Conservation (phyloP, 495 filamentous ascomycete species). For the Jackrogersella minutella region DNA sequence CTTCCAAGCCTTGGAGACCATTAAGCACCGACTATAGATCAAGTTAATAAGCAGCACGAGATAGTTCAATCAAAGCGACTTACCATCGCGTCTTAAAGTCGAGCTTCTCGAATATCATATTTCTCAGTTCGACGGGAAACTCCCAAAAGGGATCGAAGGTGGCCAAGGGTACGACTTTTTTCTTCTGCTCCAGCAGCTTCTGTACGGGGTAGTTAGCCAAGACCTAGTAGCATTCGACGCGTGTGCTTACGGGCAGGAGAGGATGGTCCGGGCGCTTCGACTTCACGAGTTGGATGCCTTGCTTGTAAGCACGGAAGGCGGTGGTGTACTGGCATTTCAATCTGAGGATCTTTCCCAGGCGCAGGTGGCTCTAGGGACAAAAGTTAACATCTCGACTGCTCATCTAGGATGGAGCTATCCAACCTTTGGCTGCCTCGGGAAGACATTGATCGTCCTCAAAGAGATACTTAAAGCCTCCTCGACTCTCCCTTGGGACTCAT, state of each 20-base stretch:
- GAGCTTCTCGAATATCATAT: slow-evolving; percentile 55
- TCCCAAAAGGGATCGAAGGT: slow-evolving; percentile 55
- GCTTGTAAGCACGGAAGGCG: slow-evolving; percentile 36
- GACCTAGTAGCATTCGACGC: neutral
- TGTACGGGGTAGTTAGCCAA: slow-evolving; percentile 8
- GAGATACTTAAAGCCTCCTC: slow-evolving; percentile 19
- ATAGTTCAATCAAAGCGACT: slow-evolving; percentile 15
- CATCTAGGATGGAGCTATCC: neutral
- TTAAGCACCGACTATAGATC: slow-evolving; percentile 31
- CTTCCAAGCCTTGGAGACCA: slow-evolving; percentile 40
- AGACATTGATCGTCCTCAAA: slow-evolving; percentile 32
- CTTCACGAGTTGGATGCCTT: slow-evolving; percentile 39
- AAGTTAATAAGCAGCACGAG: neutral
- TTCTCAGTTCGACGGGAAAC: slow-evolving; percentile 59
- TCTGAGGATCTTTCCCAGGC: slow-evolving; percentile 33
- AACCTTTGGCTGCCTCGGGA: slow-evolving; percentile 35
- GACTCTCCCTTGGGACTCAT: slow-evolving; percentile 9
- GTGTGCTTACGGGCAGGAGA: slow-evolving; percentile 26
- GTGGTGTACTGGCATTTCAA: slow-evolving; percentile 6
- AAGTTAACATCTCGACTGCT: neutral
- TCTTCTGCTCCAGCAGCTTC: slow-evolving; percentile 22
- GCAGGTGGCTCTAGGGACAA: slow-evolving; percentile 23
- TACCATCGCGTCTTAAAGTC: slow-evolving; percentile 62
- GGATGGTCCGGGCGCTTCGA: slow-evolving; percentile 33
- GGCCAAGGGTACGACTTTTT: slow-evolving; percentile 23